Evolutionary conservation across 2,329 filamentous ascomycete genomes (phyloP).

Genomic region (Aspergillus proliferans): DNA sequence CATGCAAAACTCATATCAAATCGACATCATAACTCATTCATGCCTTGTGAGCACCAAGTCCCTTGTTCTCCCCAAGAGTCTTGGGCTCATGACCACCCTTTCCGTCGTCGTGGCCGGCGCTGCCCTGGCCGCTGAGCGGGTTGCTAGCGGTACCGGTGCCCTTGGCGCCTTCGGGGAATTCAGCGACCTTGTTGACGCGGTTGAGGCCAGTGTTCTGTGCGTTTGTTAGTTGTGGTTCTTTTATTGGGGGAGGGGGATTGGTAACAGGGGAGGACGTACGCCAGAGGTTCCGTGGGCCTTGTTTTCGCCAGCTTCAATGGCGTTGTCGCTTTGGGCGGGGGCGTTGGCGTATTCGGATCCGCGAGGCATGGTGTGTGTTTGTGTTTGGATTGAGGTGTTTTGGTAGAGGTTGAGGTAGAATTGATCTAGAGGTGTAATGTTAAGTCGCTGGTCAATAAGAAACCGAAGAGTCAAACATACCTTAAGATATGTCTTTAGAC

Average conservation of each 20-base stretch:
- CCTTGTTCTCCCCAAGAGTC: constrained; percentile 30
- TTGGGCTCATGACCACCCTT: constrained; percentile 35
- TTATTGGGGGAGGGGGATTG: background rate
- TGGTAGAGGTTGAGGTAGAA: background rate
- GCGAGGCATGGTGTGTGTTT: constrained; percentile 28
- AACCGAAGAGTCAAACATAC: too few species aligned
- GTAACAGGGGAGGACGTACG: constrained; percentile 13
- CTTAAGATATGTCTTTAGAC: too few species aligned
- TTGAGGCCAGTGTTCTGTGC: constrained; percentile 22
- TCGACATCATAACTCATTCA: background rate
- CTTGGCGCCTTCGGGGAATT: constrained; percentile 29
- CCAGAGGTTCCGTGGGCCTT: constrained; percentile 31
- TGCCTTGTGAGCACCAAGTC: constrained; percentile 15
- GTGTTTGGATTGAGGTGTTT: background rate
- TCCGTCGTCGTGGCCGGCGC: constrained; percentile 23
- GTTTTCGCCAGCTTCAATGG: constrained; percentile 27
- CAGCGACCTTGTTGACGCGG: constrained; percentile 28
- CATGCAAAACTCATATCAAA: background rate
- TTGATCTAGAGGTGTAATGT: background rate
- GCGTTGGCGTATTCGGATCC: constrained; percentile 35
- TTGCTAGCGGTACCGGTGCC: constrained; percentile 18
- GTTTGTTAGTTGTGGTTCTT: constrained; percentile 4
- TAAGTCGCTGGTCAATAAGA: background rate
- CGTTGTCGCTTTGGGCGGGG: constrained; percentile 34
- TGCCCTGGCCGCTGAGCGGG: constrained; percentile 15